Conservation (phyloP, 2,329 filamentous ascomycete genomes). For the Fragosphaeria purpurea region DNA sequence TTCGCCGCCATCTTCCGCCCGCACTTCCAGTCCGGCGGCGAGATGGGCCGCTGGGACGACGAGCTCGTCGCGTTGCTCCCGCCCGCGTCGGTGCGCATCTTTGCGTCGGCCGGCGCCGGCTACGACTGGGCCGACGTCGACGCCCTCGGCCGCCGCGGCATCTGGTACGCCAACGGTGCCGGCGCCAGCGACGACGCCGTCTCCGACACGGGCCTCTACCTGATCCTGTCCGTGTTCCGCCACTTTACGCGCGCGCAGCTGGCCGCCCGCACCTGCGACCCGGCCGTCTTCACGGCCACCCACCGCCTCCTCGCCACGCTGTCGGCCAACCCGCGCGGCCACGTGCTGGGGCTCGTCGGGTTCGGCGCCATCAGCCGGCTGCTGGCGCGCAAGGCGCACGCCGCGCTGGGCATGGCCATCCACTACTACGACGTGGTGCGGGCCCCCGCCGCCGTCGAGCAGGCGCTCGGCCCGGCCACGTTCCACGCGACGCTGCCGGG, state of each 20-base stretch:
- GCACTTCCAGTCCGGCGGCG: constrained; percentile 10
- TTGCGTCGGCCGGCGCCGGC: constrained; percentile 50
- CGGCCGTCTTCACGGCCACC: constrained; percentile 4
- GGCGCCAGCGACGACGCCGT: constrained; percentile 33
- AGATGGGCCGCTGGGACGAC: constrained; percentile 14
- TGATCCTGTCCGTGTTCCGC: constrained; percentile 37
- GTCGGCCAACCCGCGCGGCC: constrained; percentile 34
- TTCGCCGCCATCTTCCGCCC: constrained; percentile 9
- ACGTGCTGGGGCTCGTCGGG: constrained; percentile 47
- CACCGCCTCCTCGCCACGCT: constrained; percentile 16
- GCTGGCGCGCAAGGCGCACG: constrained; percentile 42
- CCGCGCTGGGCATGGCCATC: constrained; percentile 47
- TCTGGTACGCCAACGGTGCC: constrained; percentile 35
- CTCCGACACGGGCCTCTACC: constrained; percentile 31
- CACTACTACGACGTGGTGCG: constrained; percentile 40
- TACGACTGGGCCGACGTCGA: constrained; percentile 53
- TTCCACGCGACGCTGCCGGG: constrained; percentile 25
- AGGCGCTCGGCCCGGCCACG: too few relatives aligned
- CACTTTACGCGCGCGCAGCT: constrained; percentile 37
- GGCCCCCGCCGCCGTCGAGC: constrained; percentile 27
- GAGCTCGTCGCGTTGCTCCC: constrained; percentile 29
- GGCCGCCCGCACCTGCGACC: constrained; percentile 33
- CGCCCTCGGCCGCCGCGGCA: constrained; percentile 24
- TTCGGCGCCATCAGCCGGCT: constrained; percentile 43
- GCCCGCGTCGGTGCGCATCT: constrained; percentile 38